These are phyloP conservation scores for Annulohypoxylon moriforme DNA, from an alignment of 495 filamentous ascomycete species.

Conservation along the genomic window DNA sequence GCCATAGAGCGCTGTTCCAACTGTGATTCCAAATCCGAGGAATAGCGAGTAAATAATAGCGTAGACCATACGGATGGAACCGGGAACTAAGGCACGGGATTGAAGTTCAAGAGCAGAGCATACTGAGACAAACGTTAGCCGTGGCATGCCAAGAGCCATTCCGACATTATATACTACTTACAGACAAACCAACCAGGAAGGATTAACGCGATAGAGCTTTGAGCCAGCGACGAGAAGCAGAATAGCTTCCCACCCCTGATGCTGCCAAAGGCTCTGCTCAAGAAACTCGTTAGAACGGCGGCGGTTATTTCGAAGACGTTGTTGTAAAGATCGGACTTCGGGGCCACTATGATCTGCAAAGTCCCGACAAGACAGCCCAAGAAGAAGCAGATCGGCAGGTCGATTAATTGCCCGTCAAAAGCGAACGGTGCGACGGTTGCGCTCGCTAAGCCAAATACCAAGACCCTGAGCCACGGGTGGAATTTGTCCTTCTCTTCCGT, in stretches of 20 bases:
- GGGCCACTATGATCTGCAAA: conserved; percentile 82
- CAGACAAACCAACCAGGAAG: conserved; percentile 86
- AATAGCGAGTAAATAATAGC: conserved; percentile 96
- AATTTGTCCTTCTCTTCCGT: conserved; percentile 72
- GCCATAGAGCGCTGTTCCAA: conserved; percentile 91
- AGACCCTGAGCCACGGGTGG: conserved; percentile 75
- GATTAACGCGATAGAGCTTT: conserved; percentile 91
- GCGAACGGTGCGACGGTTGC: conserved; percentile 87
- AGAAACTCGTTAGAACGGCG: conserved; percentile 87
- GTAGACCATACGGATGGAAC: conserved; percentile 94
- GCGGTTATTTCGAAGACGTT: conserved; percentile 95
- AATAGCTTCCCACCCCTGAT: conserved; percentile 77
- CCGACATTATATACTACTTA: conserved; percentile 40
- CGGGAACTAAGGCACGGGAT: conserved; percentile 85
- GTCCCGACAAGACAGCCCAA: conserved; percentile 85
- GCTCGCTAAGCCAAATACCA: conserved; percentile 86
- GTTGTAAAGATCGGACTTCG: conserved; percentile 80
- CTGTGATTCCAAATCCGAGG: conserved; percentile 96
- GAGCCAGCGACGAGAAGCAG: conserved; percentile 92
- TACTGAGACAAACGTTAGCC: conserved; percentile 49
- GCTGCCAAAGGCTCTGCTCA: conserved; percentile 88
- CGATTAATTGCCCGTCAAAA: conserved; percentile 86
- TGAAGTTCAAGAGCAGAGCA: conserved; percentile 87
- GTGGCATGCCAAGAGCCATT: not conserved
- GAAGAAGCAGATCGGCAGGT: conserved; percentile 87